Conservation (phyloP, 768 basidiomycete species). For the Boletellus emodensis region DNA sequence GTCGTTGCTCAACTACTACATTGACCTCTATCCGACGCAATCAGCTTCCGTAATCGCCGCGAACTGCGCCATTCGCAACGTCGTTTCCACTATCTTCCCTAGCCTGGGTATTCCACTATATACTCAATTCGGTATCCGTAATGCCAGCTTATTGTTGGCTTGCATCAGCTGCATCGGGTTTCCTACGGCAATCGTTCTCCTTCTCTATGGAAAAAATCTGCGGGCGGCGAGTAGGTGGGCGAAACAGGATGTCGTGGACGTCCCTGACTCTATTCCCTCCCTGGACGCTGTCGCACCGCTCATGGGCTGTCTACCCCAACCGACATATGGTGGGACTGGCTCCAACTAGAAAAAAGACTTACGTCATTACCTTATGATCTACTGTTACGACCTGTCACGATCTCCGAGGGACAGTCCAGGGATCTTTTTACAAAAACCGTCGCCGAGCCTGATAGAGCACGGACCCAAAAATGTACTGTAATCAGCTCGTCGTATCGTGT, state of each 20-base stretch:
- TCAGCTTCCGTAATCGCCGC: constrained; percentile 25
- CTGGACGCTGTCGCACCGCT: background rate
- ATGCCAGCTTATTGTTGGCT: background rate
- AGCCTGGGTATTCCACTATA: background rate
- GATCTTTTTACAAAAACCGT: background rate
- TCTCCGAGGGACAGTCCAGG: background rate
- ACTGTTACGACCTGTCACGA: background rate
- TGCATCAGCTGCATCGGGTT: background rate
- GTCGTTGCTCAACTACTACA: constrained; percentile 24
- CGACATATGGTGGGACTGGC: background rate
- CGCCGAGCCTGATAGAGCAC: background rate
- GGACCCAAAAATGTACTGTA: background rate
- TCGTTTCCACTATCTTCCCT: background rate
- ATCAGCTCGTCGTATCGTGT: background rate
- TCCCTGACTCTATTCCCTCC: background rate
- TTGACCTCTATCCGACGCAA: constrained; percentile 24
- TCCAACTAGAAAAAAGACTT: background rate
- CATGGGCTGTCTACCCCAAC: background rate
- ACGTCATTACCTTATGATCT: background rate
- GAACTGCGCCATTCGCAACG: constrained; percentile 3
- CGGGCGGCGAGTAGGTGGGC: background rate
- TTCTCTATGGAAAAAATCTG: background rate
- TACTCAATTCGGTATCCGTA: background rate
- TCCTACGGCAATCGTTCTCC: background rate
- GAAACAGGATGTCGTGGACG: background rate